Percentiles rank a stretch among this genome's conserved stretches.
Conservation (phyloP, 345 rosid genomes). For the Toxicodendron radicans region DNA sequence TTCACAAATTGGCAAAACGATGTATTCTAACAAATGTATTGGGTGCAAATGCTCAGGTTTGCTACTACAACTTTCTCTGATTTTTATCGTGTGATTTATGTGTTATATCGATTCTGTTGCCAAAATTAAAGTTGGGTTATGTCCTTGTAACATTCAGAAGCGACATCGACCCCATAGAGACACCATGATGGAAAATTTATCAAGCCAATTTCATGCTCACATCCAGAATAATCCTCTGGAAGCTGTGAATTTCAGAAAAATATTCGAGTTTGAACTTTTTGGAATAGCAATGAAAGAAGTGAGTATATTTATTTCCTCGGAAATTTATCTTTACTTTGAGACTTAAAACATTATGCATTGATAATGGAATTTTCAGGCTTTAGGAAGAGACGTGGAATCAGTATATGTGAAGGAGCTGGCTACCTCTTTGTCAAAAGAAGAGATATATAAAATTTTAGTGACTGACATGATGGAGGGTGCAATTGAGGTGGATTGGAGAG, state of each 20-base stretch:
- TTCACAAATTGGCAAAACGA: slow-evolving; percentile 67
- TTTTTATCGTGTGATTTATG: too few relatives aligned
- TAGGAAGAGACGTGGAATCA: slow-evolving; percentile 66
- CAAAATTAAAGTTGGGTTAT: not conserved
- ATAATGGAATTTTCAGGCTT: slow-evolving; percentile 37
- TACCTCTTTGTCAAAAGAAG: slow-evolving; percentile 52
- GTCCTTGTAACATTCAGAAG: slow-evolving; percentile 39
- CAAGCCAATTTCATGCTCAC: slow-evolving; percentile 41
- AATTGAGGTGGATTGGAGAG: slow-evolving; percentile 90
- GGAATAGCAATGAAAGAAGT: slow-evolving; percentile 70
- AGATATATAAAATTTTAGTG: slow-evolving; percentile 55
- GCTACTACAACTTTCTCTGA: not conserved
- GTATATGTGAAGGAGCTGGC: slow-evolving; percentile 68
- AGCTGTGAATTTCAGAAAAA: slow-evolving; percentile 68
- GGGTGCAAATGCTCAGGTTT: slow-evolving; percentile 82
- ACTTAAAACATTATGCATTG: not conserved
- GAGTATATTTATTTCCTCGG: slow-evolving; percentile 24
- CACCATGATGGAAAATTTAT: slow-evolving; percentile 51
- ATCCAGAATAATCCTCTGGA: slow-evolving; percentile 31
- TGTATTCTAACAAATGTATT: slow-evolving; percentile 51
- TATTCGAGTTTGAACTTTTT: slow-evolving; percentile 76
- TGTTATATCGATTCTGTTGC: not conserved
- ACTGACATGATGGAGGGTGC: slow-evolving; percentile 80
- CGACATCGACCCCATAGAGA: slow-evolving; percentile 60
- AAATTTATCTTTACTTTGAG: not conserved